These are phyloP conservation scores for Aspergillus candidus DNA, from an alignment of 2,329 filamentous ascomycete genomes.

Conservation along the genomic window DNA sequence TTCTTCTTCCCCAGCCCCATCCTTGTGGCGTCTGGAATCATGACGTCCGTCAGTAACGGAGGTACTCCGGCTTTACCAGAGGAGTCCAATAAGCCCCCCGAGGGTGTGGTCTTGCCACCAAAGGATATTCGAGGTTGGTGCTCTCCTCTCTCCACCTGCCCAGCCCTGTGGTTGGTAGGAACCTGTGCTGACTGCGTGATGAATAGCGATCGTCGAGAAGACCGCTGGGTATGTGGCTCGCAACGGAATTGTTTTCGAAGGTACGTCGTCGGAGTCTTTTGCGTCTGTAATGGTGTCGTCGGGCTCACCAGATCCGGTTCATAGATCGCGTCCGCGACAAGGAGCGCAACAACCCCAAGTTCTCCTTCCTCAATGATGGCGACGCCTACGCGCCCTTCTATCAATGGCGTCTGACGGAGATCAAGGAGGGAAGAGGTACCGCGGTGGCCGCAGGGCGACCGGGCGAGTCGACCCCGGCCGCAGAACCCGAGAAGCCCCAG, in stretches of 20 bases:
- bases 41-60: slow-evolving; percentile 39
- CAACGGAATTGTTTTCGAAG: slow-evolving; percentile 62
- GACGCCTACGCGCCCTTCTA: slow-evolving; percentile 89
- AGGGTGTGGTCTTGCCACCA: slow-evolving; percentile 78
- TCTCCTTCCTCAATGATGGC: slow-evolving; percentile 72
- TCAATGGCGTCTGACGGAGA: slow-evolving; percentile 80
- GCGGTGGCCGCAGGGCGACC: slow-evolving; percentile 68
- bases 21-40: slow-evolving; percentile 14
- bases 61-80: slow-evolving; percentile 38
- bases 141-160: slow-evolving; percentile 9
- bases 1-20: neutral
- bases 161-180: neutral
- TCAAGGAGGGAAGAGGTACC: slow-evolving; percentile 76
- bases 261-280: slow-evolving; percentile 23
- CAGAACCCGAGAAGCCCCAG: slow-evolving; percentile 60
- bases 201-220: slow-evolving; percentile 70
- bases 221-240: slow-evolving; percentile 84
- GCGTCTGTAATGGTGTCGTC: too few relatives aligned
- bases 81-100: slow-evolving; percentile 68
- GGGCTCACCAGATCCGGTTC: neutral
- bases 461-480: slow-evolving; percentile 53
- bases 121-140: slow-evolving; percentile 65
- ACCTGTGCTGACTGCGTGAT: slow-evolving; percentile 18
- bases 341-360: slow-evolving; percentile 77
- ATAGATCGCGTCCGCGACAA: slow-evolving; percentile 74